Evolutionary conservation across 2,329 filamentous ascomycete genomes (phyloP), one percentile per base, ranked within the genome.

Genomic region (Zymoseptoria crescenta): DNA sequence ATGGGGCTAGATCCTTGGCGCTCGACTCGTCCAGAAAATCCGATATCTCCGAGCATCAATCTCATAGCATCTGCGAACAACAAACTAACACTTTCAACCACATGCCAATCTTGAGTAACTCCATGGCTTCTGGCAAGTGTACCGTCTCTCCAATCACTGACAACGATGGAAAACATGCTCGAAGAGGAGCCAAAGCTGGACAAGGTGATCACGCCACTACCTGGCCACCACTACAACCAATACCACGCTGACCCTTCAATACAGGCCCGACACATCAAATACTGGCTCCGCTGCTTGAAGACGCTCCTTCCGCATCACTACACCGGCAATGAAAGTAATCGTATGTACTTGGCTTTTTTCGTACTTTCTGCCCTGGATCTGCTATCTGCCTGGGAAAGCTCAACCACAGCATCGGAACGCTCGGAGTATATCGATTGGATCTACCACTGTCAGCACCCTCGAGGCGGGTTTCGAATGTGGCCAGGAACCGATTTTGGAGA

Each of bases 291-390:
- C 71, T 96, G 93, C 73, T 82, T 94, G 64, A 88, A 87, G 72
- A 87, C 87, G 24, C 82, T 87, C 62, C 85, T 99, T 6, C 94
- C 94, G 0, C 82, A 86, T 52, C 81, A 84, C 63, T 99, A 97
- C 78, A 95, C 89, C 16, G 81, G 86, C 72, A 94, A 88, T 73
- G 94, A 99, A 77, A 91, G 91, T 66, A 93, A 87, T 69, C 91
- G 94, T 68, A 88, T 97, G 79, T 88, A 88, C 4, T 84, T 97
- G 57, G 91, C 86, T 65, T 96, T 87, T 78, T 96, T 99, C 79
- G 92, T 88, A 65, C 77, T 97, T 68, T 87, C 90, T 7, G 90
- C 91, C 1, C 81, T 96, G 54, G 91, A 96, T 70, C 77, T 97
- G 1, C 84, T 99, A 29, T 85, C 83, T 10, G 80, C 81, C 1